These are phyloP conservation scores for Pleurotus eryngii DNA, from an alignment of 768 basidiomycete genomes.

Conservation along the genomic window DNA sequence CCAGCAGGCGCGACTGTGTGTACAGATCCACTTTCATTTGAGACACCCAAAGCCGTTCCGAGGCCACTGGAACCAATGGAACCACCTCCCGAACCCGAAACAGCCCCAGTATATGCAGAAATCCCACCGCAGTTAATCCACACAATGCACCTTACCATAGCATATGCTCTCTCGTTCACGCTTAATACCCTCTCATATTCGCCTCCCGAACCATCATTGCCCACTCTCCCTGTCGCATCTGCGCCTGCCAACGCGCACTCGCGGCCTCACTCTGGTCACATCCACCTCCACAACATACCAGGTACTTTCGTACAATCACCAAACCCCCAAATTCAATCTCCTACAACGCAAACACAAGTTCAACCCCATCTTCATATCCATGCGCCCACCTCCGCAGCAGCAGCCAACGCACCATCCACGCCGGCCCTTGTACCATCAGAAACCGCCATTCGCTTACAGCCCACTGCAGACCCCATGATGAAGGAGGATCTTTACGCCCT, in stretches of 20 bases:
- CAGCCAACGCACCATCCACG: neutral
- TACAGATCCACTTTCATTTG: conserved; percentile 15
- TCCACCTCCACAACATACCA: conserved; percentile 2
- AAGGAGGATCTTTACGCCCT: conserved; percentile 73
- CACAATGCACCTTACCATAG: conserved; percentile 71
- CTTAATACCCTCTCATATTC: conserved; percentile 81
- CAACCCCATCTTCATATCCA: neutral
- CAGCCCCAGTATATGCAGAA: neutral
- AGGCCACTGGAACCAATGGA: conserved; percentile 19
- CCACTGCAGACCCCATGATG: conserved; percentile 74
- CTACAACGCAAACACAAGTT: neutral
- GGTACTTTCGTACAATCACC: neutral
- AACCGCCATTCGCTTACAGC: conserved; percentile 68
- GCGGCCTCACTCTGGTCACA: conserved; percentile 1
- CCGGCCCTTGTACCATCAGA: conserved; percentile 47
- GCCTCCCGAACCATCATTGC: conserved; percentile 63
- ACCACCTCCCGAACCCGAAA: neutral
- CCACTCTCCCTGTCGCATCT: neutral
- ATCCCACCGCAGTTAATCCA: conserved; percentile 66
- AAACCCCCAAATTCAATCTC: neutral
- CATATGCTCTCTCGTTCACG: conserved; percentile 77
- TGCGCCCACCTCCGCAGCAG: neutral
- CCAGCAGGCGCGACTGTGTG: conserved; percentile 26
- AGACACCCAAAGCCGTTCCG: conserved; percentile 40
- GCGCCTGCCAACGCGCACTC: neutral